phyloP scores from a whole-genome alignment of 1,139 yeast genomes.

The Yamadazyma jaroonii region DNA sequence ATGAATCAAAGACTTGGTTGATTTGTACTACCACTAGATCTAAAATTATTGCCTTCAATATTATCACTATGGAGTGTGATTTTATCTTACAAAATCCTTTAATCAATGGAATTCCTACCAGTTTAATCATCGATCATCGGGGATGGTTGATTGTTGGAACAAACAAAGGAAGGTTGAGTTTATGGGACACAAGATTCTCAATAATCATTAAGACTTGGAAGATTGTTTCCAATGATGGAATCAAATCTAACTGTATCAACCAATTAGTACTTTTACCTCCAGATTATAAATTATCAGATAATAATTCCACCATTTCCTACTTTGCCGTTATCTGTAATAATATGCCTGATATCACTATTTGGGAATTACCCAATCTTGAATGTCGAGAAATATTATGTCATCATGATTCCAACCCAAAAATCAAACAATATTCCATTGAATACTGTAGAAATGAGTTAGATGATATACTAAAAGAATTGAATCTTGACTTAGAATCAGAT shows the following conservation, averaged over 20 bases:
- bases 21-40: constrained; percentile 54
- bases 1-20: constrained; percentile 22
- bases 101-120: constrained; percentile 61
- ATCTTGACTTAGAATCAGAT: constrained; percentile 10
- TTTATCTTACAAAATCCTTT: constrained; percentile 53
- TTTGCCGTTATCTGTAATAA: constrained; percentile 46
- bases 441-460: constrained; percentile 9
- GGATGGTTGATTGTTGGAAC: constrained; percentile 77
- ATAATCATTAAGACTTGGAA: constrained; percentile 62
- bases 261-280: constrained; percentile 12
- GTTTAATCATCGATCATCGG: constrained; percentile 56
- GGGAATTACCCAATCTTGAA: constrained; percentile 70
- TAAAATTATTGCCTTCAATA: constrained; percentile 54
- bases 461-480: constrained; percentile 11
- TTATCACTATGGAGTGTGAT: constrained; percentile 52
- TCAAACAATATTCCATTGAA: constrained; percentile 11
- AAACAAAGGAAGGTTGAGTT: constrained; percentile 61
- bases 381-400: constrained; percentile 53
- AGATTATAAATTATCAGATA: constrained; percentile 5
- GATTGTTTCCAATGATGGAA: constrained; percentile 32
- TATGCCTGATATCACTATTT: constrained; percentile 55
- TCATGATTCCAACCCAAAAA: constrained; percentile 5
- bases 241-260: constrained; percentile 12
- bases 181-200: constrained; percentile 81
- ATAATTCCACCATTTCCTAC: constrained; percentile 15